phyloP scores from a whole-genome alignment of 2,329 filamentous ascomycete genomes.

The Sporothrix pallida region DNA sequence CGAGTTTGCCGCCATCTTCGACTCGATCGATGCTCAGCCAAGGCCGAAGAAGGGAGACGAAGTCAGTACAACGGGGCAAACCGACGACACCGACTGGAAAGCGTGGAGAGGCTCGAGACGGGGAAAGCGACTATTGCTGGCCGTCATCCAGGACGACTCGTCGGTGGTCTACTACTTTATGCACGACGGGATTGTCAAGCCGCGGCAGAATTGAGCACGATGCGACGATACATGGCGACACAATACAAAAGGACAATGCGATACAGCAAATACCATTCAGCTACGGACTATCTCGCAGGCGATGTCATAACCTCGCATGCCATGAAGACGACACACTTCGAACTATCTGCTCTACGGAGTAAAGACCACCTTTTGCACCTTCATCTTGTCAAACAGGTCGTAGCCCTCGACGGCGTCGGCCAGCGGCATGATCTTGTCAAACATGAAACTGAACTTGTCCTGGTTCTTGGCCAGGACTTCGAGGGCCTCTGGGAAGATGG shows the following conservation, averaged over 20 bases:
- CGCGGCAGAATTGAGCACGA: constrained; percentile 71
- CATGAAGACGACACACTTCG: not conserved
- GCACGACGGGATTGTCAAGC: constrained; percentile 86
- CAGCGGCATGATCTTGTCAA: constrained; percentile 75
- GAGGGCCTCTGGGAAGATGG: constrained; percentile 70
- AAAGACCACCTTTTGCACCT: constrained; percentile 76
- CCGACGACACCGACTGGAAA: constrained; percentile 42
- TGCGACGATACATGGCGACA: not conserved
- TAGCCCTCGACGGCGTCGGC: constrained; percentile 70
- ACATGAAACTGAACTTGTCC: constrained; percentile 74
- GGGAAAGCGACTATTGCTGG: constrained; percentile 73
- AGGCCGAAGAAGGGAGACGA: constrained; percentile 43
- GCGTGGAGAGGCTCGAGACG: constrained; percentile 54
- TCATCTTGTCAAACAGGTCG: constrained; percentile 73
- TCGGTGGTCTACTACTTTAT: constrained; percentile 85
- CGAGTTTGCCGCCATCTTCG: constrained; percentile 72
- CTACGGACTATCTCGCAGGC: too few relatives aligned
- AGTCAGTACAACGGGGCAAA: too few relatives aligned
- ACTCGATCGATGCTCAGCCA: constrained; percentile 59
- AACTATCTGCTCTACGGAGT: constrained; percentile 48
- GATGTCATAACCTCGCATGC: too few relatives aligned
- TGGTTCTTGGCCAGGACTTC: constrained; percentile 69
- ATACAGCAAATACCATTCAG: too few relatives aligned
- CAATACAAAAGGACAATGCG: not conserved
- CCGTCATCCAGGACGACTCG: constrained; percentile 78